Evolutionary conservation across 108 stramenopile species (phyloP).

Genomic region (Cyclotella cryptica): DNA sequence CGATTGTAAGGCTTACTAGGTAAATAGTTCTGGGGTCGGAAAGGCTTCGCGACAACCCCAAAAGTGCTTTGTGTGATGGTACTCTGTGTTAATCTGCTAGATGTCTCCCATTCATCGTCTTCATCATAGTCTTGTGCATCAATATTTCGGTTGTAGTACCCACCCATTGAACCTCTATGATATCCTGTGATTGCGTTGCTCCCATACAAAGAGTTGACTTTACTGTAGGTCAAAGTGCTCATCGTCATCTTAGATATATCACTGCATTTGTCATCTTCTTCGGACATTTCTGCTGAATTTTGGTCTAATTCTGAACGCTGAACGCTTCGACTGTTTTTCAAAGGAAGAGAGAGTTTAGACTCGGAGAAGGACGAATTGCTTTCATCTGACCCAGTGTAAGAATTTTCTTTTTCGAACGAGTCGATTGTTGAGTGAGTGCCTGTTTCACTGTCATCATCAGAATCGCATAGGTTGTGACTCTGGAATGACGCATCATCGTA

Average conservation of each 20-base stretch:
- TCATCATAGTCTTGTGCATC: conserved; percentile 3
- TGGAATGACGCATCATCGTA: not conserved
- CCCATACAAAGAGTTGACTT: not conserved
- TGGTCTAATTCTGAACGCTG: too few species aligned
- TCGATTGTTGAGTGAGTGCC: not conserved
- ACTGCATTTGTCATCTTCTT: not conserved
- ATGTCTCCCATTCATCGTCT: conserved; percentile 16
- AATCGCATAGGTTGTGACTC: not conserved
- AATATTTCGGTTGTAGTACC: conserved; percentile 9
- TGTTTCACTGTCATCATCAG: not conserved
- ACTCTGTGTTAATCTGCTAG: not conserved
- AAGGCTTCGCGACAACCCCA: conserved; percentile 2
- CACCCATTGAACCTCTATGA: conserved; percentile 8
- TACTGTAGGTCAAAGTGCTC: conserved; percentile 4
- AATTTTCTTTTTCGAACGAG: not conserved
- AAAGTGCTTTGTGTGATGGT: not conserved
- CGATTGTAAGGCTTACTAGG: conserved; percentile 9
- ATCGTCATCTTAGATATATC: not conserved
- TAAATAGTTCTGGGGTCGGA: conserved; percentile 1
- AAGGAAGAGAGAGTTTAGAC: too few species aligned
- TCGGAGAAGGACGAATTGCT: too few species aligned
- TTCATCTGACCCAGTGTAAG: too few species aligned
- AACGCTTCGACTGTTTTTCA: too few species aligned
- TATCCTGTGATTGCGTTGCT: conserved; percentile 1
- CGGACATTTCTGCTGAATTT: not conserved